Base-by-base conservation (phyloP, 305 asterid genomes). In the Fraxinus sp. region DNA sequence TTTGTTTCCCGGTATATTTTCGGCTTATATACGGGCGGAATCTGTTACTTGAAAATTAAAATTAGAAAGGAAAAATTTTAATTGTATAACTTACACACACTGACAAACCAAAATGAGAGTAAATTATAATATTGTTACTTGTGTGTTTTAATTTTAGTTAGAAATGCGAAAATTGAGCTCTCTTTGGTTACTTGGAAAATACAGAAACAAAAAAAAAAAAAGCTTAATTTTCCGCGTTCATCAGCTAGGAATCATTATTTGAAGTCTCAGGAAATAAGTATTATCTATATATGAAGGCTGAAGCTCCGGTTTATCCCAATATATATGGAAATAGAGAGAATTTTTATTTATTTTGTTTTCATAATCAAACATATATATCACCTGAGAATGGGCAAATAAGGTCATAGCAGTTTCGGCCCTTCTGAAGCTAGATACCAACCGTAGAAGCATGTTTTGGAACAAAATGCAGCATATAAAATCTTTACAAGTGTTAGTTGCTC, bases 1-100 rank as follows among this genome's bases (percentile, higher is more conserved):
- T 83, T 77, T 46, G 75, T 79, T 75, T 13, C 36, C 52, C n/a
- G 3, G 5, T 77, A 37, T 46, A 3, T 75, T 78, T 70, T 62
- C 59, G 26, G 30, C 57, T 78, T 41, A 11, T 78, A 75, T 30
- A 22, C 43, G 33, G 13, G 16, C 4, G 32, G 74, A 28, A 46
- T n/a, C 20, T 20, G 7, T 57, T 43, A 9, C 35, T 57, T 57
- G 24, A 24, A 20, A 32, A 78, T 35, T 16, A 35, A 32, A 57
- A 18, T n/a, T 7, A 5, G 55, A 43, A 11, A 14, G 52, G 14
- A 43, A 43, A 43, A 43, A 18, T 13, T 78, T 5, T 78, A 24
- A 2, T 35, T 18, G n/a, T 70, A 72, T 24, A 1, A 46, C 66
- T 32, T 64, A 18, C 33, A 57, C 28, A 18, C 10, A 57, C n/a